Percentiles rank a stretch among this genome's conserved stretches.
phyloP scores from a whole-genome alignment of 1,284 basidiomycete species.

The Dichomitus squalens region DNA sequence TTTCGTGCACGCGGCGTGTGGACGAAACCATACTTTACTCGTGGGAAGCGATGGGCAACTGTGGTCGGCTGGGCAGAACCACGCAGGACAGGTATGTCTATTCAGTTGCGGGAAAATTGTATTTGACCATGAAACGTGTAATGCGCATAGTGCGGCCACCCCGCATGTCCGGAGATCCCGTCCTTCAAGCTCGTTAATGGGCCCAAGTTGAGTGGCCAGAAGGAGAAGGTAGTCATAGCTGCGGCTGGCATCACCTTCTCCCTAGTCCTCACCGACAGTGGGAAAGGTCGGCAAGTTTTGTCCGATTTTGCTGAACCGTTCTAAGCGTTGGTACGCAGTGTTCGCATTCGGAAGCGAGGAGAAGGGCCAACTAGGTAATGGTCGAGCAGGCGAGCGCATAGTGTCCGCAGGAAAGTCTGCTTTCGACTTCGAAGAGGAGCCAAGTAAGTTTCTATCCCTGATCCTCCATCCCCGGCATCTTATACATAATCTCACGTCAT shows the following conservation, averaged over 20 bases:
- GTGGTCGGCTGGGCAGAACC: conserved; percentile 86
- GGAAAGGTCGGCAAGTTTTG: conserved; percentile 56
- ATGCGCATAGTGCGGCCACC: conserved; percentile 66
- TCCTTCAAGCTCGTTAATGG: conserved; percentile 68
- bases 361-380: conserved; percentile 91
- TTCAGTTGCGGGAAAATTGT: neutral
- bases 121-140: neutral
- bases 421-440: conserved; percentile 79
- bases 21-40: conserved; percentile 81
- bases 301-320: neutral
- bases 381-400: conserved; percentile 87
- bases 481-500: neutral
- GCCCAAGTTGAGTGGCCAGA: conserved; percentile 52
- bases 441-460: conserved; percentile 50
- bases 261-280: conserved; percentile 76
- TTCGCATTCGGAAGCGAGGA: conserved; percentile 92
- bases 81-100: conserved; percentile 72
- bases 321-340: conserved; percentile 44
- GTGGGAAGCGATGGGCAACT: conserved; percentile 81
- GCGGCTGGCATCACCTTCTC: conserved; percentile 86
- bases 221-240: conserved; percentile 71
- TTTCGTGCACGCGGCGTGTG: conserved; percentile 84
- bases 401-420: conserved; percentile 81
- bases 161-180: conserved; percentile 61
- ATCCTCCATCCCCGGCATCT: conserved; percentile 11